These are phyloP conservation scores for Sclerotinia minor DNA, from an alignment of 2,329 filamentous ascomycete genomes.

Conservation along the genomic window DNA sequence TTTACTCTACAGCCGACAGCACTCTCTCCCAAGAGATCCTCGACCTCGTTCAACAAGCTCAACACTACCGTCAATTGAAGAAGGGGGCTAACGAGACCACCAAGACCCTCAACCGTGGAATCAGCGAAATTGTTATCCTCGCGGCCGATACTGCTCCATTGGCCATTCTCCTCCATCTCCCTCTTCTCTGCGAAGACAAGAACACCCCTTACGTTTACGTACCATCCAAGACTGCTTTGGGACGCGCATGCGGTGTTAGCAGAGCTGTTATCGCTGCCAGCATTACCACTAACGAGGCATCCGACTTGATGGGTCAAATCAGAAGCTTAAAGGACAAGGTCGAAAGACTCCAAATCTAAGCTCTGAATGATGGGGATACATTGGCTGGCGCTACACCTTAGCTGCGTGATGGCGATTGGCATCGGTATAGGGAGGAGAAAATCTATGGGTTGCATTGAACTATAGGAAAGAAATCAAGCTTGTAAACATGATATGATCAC, in stretches of 20 bases:
- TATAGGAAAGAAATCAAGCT: neutral
- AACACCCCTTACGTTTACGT: constrained; percentile 73
- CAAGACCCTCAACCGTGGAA: constrained; percentile 89
- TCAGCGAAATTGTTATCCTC: constrained; percentile 84
- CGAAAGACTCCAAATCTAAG: constrained; percentile 89
- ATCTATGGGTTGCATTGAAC: neutral
- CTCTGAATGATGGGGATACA: neutral
- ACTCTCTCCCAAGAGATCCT: constrained; percentile 79
- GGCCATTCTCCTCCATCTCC: constrained; percentile 85
- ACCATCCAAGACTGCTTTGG: constrained; percentile 78
- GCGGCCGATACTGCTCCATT: constrained; percentile 86
- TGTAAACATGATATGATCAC: constrained; percentile 7
- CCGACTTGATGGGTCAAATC: constrained; percentile 85
- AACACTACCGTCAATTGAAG: constrained; percentile 73
- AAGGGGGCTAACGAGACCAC: constrained; percentile 87
- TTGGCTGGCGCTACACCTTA: constrained; percentile 23
- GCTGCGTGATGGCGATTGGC: constrained; percentile 19
- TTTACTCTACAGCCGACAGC: constrained; percentile 67
- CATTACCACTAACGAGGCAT: constrained; percentile 91
- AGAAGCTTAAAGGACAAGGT: constrained; percentile 90
- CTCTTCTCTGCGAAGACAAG: constrained; percentile 83
- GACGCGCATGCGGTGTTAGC: constrained; percentile 85
- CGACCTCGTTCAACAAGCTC: constrained; percentile 65
- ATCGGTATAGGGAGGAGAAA: neutral
- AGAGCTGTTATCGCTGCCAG: constrained; percentile 82